Evolutionary conservation across 257 asterid genomes (phyloP), one percentile per base, ranked within the genome.

Genomic region (Salvia rosmarinus): DNA sequence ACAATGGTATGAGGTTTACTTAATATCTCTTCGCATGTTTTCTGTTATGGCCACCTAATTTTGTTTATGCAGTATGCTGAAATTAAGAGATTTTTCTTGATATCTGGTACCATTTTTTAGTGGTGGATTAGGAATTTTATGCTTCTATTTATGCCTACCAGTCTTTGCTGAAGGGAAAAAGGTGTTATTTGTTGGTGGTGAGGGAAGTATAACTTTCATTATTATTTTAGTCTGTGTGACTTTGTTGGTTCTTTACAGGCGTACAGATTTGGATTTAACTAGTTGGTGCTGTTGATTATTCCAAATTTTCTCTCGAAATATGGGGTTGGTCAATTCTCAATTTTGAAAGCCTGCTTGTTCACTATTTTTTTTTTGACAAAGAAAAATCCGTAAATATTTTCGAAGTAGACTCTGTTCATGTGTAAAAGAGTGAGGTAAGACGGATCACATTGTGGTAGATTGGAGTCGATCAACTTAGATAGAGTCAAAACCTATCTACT

Each of bases 1-100:
- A 66, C 30, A 47, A 6, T 52, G 68, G 76, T 66, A 56, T 13
- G 59, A 52, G 46, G 65, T 23, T 77, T 71, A 19, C 43, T 42
- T 10, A 4, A 23, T 28, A 10, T 17, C 4, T 50, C 42, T 50
- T 20, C 32, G 42, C 58, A 43, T 30, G 28, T 25, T 47, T 10
- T 30, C 1, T 4, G 8, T 5, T n/a, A 4, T 37, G 17, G 49
- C 34, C 39, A 64, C 17, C 39, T 57, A 1, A 4, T n/a, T 47
- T 58, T 16, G 9, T 34, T n/a, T 1, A 2, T 52, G n/a, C 9
- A 3, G 47, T 4, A 14, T 56, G 32, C 12, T n/a, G n/a, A n/a
- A 51, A 17, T 37, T 9, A 4, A 30, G 34, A 35, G 54, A 6
- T 47, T 47, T 47, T n/a, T 4, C 17, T 44, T 10, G 11, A 10